These are phyloP conservation scores for Fulvia fulva DNA, from an alignment of 2,329 filamentous ascomycete genomes.

Conservation along the genomic window DNA sequence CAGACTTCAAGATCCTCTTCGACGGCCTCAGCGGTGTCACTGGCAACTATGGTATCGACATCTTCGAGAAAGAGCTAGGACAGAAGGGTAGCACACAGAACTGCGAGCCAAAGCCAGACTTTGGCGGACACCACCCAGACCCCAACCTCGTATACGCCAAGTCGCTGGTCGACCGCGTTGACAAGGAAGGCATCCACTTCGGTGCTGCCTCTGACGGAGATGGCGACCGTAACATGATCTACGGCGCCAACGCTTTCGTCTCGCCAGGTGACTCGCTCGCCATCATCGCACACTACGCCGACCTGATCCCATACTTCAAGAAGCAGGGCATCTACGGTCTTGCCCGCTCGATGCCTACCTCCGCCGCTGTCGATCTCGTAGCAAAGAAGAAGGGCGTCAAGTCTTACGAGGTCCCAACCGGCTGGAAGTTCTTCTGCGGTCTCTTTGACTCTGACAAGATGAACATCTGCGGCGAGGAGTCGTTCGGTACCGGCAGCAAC, in stretches of 20 bases:
- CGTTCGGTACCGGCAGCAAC: slow-evolving; percentile 95
- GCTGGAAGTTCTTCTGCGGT: slow-evolving; percentile 99
- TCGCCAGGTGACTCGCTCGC: slow-evolving; percentile 95
- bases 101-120: slow-evolving; percentile 87
- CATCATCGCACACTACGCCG: slow-evolving; percentile 95
- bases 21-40: slow-evolving; percentile 94
- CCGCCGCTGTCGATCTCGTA: slow-evolving; percentile 89
- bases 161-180: slow-evolving; percentile 87
- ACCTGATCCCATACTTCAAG: slow-evolving; percentile 97
- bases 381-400: slow-evolving; percentile 89
- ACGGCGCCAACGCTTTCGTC: slow-evolving; percentile 92
- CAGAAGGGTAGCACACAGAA: slow-evolving; percentile 81
- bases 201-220: slow-evolving; percentile 95
- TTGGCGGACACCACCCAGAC: slow-evolving; percentile 94
- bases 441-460: slow-evolving; percentile 92
- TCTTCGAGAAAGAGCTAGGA: slow-evolving; percentile 91
- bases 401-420: slow-evolving; percentile 95
- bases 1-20: slow-evolving; percentile 95
- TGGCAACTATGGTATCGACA: slow-evolving; percentile 88
- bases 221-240: slow-evolving; percentile 99
- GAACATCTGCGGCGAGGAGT: slow-evolving; percentile 98
- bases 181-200: slow-evolving; percentile 88
- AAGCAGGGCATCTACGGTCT: slow-evolving; percentile 94
- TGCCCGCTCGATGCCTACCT: slow-evolving; percentile 96
- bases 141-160: slow-evolving; percentile 97